Evolutionary conservation across 768 basidiomycete genomes (phyloP).

Genomic region (Psilocybe tampanensis): DNA sequence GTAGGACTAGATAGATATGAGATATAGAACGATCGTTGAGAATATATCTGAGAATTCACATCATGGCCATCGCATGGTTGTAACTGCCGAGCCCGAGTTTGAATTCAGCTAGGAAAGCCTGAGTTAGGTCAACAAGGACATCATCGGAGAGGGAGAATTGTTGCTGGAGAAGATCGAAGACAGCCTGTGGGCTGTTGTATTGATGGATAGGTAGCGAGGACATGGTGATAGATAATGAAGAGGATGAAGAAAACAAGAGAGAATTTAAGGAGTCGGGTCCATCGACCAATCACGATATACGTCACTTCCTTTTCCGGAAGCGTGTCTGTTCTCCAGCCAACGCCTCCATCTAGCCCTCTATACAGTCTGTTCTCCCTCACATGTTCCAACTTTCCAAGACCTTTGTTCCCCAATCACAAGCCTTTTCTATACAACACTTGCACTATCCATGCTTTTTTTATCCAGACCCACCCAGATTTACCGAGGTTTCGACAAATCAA

Average conservation of each 20-base stretch:
- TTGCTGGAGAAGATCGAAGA: slow-evolving; percentile 66
- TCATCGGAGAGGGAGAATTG: slow-evolving; percentile 72
- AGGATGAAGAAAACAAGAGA: slow-evolving; percentile 1
- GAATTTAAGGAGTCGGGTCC: slow-evolving; percentile 14
- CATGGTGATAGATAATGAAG: slow-evolving; percentile 33
- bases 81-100: slow-evolving; percentile 71
- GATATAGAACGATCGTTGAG: not conserved
- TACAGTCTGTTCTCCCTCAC: not conserved
- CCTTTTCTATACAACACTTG: not conserved
- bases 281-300: slow-evolving; percentile 29
- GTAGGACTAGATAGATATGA: slow-evolving; percentile 65
- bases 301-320: slow-evolving; percentile 38
- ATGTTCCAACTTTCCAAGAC: not conserved
- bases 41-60: slow-evolving; percentile 48
- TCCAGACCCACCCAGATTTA: not conserved
- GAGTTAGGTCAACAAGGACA: slow-evolving; percentile 67
- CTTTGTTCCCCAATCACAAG: not conserved
- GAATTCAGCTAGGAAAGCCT: slow-evolving; percentile 82
- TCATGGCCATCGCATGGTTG: slow-evolving; percentile 90
- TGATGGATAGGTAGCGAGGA: slow-evolving; percentile 43
- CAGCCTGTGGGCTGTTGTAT: slow-evolving; percentile 43
- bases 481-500: not conserved
- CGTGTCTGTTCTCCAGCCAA: slow-evolving; percentile 1
- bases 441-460: not conserved
- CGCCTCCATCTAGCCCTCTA: not conserved